These are phyloP conservation scores for Bryoglossum gracile DNA, from an alignment of 495 filamentous ascomycete species.

Conservation along the genomic window DNA sequence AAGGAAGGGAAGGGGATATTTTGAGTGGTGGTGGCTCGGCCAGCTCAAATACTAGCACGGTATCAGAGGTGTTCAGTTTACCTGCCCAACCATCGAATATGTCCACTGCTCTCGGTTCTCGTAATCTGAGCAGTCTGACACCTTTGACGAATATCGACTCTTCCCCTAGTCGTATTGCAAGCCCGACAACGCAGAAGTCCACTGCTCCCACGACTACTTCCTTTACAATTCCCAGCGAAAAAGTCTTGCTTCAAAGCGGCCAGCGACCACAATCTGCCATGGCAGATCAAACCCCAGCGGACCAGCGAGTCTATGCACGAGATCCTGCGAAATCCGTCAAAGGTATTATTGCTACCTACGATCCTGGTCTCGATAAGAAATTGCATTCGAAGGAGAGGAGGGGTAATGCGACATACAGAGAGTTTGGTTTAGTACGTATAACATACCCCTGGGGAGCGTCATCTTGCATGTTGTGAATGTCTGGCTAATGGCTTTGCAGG, in stretches of 20 bases:
- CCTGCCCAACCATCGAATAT: slow-evolving; percentile 40
- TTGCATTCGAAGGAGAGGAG: slow-evolving; percentile 56
- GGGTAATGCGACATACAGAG: slow-evolving; percentile 59
- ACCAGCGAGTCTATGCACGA: slow-evolving; percentile 51
- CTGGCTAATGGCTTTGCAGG: slow-evolving; percentile 39
- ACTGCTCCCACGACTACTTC: neutral
- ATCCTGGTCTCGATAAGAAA: slow-evolving; percentile 63
- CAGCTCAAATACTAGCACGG: slow-evolving; percentile 57
- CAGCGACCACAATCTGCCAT: slow-evolving; percentile 38
- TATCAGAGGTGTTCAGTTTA: slow-evolving; percentile 57
- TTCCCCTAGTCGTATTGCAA: slow-evolving; percentile 54
- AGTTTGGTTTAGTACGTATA: slow-evolving; percentile 60
- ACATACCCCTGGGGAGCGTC: slow-evolving; percentile 44
- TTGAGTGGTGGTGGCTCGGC: slow-evolving; percentile 58
- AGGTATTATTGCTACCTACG: slow-evolving; percentile 64
- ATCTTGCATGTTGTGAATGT: slow-evolving; percentile 46
- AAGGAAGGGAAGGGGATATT: slow-evolving; percentile 51
- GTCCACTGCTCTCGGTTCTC: slow-evolving; percentile 35
- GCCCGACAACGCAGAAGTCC: slow-evolving; percentile 39
- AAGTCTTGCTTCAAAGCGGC: slow-evolving; percentile 3
- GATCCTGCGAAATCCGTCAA: slow-evolving; percentile 53
- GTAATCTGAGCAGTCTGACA: slow-evolving; percentile 49
- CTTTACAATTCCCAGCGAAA: neutral
- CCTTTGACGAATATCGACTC: slow-evolving; percentile 72
- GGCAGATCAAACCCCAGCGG: slow-evolving; percentile 37